Conservation (phyloP, 768 basidiomycete genomes). For the Hebeloma cylindrosporum region DNA sequence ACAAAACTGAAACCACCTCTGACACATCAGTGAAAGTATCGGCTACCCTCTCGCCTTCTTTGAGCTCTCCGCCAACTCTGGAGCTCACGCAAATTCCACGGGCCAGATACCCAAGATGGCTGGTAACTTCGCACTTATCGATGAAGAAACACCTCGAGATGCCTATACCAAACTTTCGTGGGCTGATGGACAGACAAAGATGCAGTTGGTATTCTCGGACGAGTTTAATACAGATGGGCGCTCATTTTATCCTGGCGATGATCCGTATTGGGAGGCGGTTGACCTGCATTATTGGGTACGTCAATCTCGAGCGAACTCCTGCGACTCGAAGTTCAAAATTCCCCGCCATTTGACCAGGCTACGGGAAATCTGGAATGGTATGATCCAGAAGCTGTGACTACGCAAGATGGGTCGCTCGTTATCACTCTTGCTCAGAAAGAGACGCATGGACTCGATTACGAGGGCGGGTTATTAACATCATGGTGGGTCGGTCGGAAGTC, state of each 20-base stretch:
- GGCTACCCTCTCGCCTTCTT: constrained; percentile 39
- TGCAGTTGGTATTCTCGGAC: constrained; percentile 71
- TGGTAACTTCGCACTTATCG: constrained; percentile 57
- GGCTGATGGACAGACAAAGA: constrained; percentile 47
- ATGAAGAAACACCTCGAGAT: constrained; percentile 52
- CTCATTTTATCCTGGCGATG: constrained; percentile 79
- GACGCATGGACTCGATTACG: constrained; percentile 71
- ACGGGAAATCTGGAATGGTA: constrained; percentile 85
- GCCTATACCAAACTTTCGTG: constrained; percentile 58
- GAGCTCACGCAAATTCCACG: constrained; percentile 53
- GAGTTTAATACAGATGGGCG: constrained; percentile 75
- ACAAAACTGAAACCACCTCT: neutral
- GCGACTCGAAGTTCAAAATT: neutral
- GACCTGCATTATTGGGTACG: constrained; percentile 76
- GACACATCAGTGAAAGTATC: constrained; percentile 23
- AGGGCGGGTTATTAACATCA: constrained; percentile 52
- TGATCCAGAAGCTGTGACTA: constrained; percentile 77
- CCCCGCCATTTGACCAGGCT: constrained; percentile 24
- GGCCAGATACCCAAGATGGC: constrained; percentile 58
- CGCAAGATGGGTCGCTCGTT: constrained; percentile 67
- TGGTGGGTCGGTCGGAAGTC: too few species aligned
- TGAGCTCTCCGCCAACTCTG: constrained; percentile 37
- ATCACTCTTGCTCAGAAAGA: constrained; percentile 65
- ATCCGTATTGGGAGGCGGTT: constrained; percentile 84
- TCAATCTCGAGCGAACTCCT: neutral